These are phyloP conservation scores for Zopfia rhizophila DNA, from an alignment of 2,329 filamentous ascomycete species.

Conservation along the genomic window DNA sequence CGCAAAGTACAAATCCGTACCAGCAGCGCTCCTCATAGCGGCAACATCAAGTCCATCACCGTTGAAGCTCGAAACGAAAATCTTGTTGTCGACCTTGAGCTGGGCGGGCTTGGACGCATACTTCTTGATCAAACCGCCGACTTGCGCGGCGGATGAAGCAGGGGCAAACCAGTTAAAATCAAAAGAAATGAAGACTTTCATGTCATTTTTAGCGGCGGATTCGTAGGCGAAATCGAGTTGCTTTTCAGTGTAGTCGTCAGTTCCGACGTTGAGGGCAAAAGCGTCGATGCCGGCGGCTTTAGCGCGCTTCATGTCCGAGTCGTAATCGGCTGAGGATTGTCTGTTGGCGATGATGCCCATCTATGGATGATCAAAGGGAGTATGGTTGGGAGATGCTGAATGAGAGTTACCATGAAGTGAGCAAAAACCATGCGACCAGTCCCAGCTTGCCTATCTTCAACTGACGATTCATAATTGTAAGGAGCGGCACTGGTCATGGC, in stretches of 20 bases:
- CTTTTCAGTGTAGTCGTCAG: conserved; percentile 27
- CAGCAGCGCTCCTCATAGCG: conserved; percentile 30
- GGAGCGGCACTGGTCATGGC: conserved; percentile 26
- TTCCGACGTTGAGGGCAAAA: conserved; percentile 45
- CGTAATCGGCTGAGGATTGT: conserved; percentile 34
- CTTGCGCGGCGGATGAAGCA: conserved; percentile 19
- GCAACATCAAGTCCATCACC: conserved; percentile 33
- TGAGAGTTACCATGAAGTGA: conserved; percentile 37
- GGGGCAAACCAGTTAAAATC: conserved; percentile 36
- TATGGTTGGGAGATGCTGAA: conserved; percentile 2
- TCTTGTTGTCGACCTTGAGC: conserved; percentile 37
- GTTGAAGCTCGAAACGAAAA: conserved; percentile 41
- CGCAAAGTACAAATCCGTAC: conserved; percentile 38
- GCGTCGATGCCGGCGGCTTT: conserved; percentile 46
- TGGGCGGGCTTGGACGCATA: conserved; percentile 32
- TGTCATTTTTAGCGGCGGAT: conserved; percentile 34
- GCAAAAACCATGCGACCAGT: conserved; percentile 33
- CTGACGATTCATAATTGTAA: conserved; percentile 10
- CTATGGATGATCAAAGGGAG: conserved; percentile 16
- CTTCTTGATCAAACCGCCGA: conserved; percentile 31
- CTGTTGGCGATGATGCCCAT: conserved; percentile 39
- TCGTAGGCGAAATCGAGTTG: conserved; percentile 39
- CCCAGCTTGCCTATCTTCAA: conserved; percentile 21
- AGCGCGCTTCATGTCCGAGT: conserved; percentile 37
- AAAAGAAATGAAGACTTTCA: conserved; percentile 42